Percentiles rank a stretch among this genome's conserved stretches.
phyloP scores from a whole-genome alignment of 1,284 basidiomycete genomes.

The Coniferiporia sulphurascens region DNA sequence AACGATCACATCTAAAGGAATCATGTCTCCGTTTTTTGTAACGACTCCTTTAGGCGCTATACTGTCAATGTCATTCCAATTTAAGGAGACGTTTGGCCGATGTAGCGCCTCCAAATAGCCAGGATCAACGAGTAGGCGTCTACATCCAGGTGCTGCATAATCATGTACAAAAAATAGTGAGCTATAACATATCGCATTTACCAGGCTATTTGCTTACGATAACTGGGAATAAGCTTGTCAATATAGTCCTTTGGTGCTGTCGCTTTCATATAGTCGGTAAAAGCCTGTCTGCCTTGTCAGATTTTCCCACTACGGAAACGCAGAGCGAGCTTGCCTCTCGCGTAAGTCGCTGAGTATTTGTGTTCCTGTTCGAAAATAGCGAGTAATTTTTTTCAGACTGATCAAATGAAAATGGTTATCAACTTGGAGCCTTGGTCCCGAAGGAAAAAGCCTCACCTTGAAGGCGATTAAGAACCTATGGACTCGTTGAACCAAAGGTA shows the following conservation, averaged over 20 bases:
- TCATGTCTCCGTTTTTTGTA: constrained; percentile 42
- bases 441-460: constrained; percentile 29
- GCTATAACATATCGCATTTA: constrained; percentile 13
- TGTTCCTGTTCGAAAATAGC: constrained; percentile 12
- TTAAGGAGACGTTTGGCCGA: not conserved
- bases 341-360: constrained; percentile 3
- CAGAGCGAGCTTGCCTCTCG: constrained; percentile 8
- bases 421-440: not conserved
- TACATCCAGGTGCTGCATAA: too few relatives aligned
- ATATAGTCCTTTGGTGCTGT: constrained; percentile 42
- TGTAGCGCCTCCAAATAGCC: constrained; percentile 1
- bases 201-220: constrained; percentile 31
- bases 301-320: too few relatives aligned
- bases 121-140: too few relatives aligned
- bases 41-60: constrained; percentile 41
- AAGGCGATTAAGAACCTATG: constrained; percentile 45
- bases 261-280: constrained; percentile 40
- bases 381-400: constrained; percentile 13
- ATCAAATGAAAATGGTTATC: not conserved
- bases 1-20: constrained; percentile 47
- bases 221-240: constrained; percentile 42
- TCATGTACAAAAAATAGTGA: too few relatives aligned
- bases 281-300: constrained; percentile 24
- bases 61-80: constrained; percentile 39
- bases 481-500: constrained; percentile 41